Base-by-base conservation (phyloP, 495 filamentous ascomycete genomes). In the Xylaria palmicola region DNA sequence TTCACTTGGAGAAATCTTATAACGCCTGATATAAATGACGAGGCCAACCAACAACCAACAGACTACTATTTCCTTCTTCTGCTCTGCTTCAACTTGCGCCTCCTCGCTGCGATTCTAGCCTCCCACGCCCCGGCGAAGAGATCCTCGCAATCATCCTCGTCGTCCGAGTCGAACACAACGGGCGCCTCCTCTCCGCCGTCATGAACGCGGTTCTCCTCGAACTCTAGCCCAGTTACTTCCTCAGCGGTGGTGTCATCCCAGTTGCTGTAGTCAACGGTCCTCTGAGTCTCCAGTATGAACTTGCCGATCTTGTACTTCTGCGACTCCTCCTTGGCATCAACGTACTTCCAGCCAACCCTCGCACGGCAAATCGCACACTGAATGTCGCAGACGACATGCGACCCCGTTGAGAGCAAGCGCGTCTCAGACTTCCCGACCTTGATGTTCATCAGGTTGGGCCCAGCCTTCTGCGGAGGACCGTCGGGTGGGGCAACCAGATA, bases 91-190 rank as follows among this genome's bases (percentile, higher is more conserved):
- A 32, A 9, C 17, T 47, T 47, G 27, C 50, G 59, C 65, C 90
- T 81, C 75, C 78, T 81, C 24, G 76, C 78, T 34, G 90, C 92
- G 39, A 85, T 72, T 49, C 83, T 83, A 15, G 87, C 78, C 65
- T 87, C 90, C 93, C 93, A 98, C 2, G 90, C 80, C 0, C 93
- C 93, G 10, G 85, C 81, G 76, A 98, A 97, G 51, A 98, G 69
- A 72, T 97, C 93, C 68, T 97, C 93, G 62, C 93, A 96, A 76
- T 98, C 93, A 52, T 95, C 91, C 68, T 96, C 92, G 71, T 98
- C 93, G 49, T 92, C 86, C 60, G 86, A 90, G 75, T 98, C 91
- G 71, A 97, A 97, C 55, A 91, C 86, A 3, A 91, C 69, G 19
- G 62, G n/a, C 53, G 73, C 74, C 29, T 67, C 67, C 4, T 55